Base-by-base conservation (phyloP, 371 early-diverging fungal species). In the Mortierella sp. region DNA sequence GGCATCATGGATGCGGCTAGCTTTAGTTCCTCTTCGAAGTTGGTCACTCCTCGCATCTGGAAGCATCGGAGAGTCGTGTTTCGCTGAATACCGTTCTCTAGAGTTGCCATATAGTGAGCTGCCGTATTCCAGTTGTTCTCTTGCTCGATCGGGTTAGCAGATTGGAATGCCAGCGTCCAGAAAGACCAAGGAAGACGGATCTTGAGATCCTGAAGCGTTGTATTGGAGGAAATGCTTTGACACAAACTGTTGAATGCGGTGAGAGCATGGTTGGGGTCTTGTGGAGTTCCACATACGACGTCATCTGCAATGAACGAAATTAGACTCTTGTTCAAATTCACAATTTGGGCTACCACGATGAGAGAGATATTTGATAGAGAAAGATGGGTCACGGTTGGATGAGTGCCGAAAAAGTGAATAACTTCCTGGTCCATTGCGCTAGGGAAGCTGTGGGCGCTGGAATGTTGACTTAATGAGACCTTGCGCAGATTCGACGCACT, bases 41-140 rank as follows among this genome's bases (percentile, higher is more conserved):
- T 70, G 60, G 74, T 79, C 24, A 79, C 74, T 6, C 79, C 79
- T 0, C 74, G 60, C 70, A 79, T 58, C 53, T 67, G 70, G 50
- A 79, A 67, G 22, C 64, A 58, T 6, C 74, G 53, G 13, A 79
- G 59, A 7, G 43, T 13, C 61, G 57, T 63, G 59, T 79, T 79
- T 15, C 57, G 58, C 15, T 63, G 41, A 9, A 79, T 38, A 33
- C 43, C 16, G 33, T 36, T 63, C 61, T 79, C 79, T 47, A 79
- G 21, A 7, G 69, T 36, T 13, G 60, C 33, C 79, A 79, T 79
- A 64, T 70, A 79, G 41, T 63, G 63, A 8, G 70, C 58, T 0
- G 79, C 79, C 8, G 28, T 60, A 22, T 59, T 58, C 79, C 74
- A 74, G n/a, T 69, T 60, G 10, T 33, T 58, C 6, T 79, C 79